Conservation (phyloP, 106 monocot genomes). For the Narthecium ossifragum region DNA sequence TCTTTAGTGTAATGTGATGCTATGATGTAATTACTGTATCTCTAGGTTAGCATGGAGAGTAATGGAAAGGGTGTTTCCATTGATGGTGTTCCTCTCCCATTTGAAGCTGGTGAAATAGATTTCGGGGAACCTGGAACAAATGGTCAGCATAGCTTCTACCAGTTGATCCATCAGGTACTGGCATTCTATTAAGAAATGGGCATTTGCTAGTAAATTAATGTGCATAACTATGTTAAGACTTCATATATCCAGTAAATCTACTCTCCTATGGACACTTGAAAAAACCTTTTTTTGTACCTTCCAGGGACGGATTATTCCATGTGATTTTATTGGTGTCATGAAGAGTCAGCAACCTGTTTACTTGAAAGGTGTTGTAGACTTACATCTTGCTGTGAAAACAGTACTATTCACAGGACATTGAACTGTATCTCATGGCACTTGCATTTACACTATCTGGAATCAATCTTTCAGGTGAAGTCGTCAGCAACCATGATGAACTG, state of each 20-base stretch:
- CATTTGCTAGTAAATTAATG: background rate
- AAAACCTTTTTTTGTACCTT: constrained; percentile 14
- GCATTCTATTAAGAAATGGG: background rate
- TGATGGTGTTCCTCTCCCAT: constrained; percentile 85
- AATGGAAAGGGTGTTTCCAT: constrained; percentile 99
- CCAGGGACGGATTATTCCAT: constrained; percentile 94
- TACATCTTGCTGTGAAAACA: background rate
- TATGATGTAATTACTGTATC: no score
- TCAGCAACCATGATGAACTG: constrained; percentile 96
- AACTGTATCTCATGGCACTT: background rate
- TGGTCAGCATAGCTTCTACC: constrained; percentile 98
- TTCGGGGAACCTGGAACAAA: constrained; percentile 99
- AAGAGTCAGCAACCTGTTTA: constrained; percentile 87
- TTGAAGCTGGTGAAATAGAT: constrained; percentile 95
- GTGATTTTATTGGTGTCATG: constrained; percentile 87
- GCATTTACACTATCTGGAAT: background rate
- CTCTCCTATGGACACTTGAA: background rate
- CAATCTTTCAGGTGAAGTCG: constrained; percentile 57
- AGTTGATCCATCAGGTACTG: constrained; percentile 95
- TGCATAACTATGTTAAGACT: background rate
- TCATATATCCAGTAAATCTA: no score
- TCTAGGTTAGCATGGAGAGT: constrained; percentile 98
- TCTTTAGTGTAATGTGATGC: no score
- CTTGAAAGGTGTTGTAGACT: constrained; percentile 56
- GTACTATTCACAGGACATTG: no score